Conservation (phyloP, 2,329 filamentous ascomycete genomes). For the Microdochium nivale region DNA sequence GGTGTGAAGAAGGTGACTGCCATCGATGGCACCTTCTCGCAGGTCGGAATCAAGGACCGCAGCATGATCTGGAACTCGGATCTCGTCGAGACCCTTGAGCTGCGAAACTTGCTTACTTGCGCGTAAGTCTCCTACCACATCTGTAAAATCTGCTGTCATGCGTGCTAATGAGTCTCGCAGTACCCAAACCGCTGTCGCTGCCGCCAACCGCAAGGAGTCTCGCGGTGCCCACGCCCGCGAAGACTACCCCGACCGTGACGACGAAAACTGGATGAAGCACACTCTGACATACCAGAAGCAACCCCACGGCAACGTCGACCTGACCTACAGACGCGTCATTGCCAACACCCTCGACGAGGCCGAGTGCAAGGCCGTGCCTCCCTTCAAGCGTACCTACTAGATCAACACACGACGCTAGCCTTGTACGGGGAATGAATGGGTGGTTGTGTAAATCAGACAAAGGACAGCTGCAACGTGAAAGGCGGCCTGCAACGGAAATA, state of each 20-base stretch:
- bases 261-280: slow-evolving; percentile 99
- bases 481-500: neutral
- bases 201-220: slow-evolving; percentile 92
- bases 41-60: slow-evolving; percentile 94
- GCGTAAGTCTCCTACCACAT: too few species aligned
- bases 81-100: slow-evolving; percentile 89
- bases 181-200: slow-evolving; percentile 83
- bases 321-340: slow-evolving; percentile 79
- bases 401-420: slow-evolving; percentile 1
- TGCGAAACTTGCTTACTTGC: slow-evolving; percentile 93
- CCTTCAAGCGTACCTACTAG: slow-evolving; percentile 92
- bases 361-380: slow-evolving; percentile 93
- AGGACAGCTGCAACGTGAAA: too few species aligned
- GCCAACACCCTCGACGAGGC: slow-evolving; percentile 81
- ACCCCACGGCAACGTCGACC: slow-evolving; percentile 78
- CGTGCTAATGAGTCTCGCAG: slow-evolving; percentile 29
- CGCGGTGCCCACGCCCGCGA: slow-evolving; percentile 95
- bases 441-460: too few species aligned
- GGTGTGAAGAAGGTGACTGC: slow-evolving; percentile 82
- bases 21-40: slow-evolving; percentile 69
- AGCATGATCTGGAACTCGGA: slow-evolving; percentile 99
- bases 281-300: slow-evolving; percentile 92
- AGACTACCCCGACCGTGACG: slow-evolving; percentile 92
- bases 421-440: too few species aligned
- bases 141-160: too few species aligned